phyloP scores from a whole-genome alignment of 2,329 filamentous ascomycete species.

The Cladorrhinum sp. region DNA sequence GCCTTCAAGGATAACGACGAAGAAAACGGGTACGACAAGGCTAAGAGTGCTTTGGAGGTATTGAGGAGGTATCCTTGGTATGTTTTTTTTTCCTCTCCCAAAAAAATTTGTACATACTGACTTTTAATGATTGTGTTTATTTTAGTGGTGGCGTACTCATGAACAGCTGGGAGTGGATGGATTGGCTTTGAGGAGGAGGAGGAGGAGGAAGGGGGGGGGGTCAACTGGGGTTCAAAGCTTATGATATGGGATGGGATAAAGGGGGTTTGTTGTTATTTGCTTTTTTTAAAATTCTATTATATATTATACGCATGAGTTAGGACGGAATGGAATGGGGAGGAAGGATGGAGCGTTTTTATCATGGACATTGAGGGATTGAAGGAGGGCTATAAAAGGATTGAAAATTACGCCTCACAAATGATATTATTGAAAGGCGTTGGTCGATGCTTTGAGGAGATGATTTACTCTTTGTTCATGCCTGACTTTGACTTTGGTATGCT shows the following conservation, averaged over 20 bases:
- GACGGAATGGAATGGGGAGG: too few species aligned
- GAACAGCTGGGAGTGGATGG: slow-evolving; percentile 2
- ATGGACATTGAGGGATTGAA: too few species aligned
- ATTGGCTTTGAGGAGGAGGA: background rate
- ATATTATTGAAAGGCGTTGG: too few species aligned
- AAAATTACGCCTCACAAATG: too few species aligned
- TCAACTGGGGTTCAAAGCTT: too few species aligned
- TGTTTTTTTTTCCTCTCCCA: background rate
- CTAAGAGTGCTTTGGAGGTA: background rate
- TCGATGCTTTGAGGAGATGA: too few species aligned
- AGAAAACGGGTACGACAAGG: background rate
- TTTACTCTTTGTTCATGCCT: too few species aligned
- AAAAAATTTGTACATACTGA: background rate
- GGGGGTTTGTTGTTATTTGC: background rate
- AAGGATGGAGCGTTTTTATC: too few species aligned
- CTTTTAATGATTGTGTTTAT: background rate
- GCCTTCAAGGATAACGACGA: background rate
- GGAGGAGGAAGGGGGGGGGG: background rate
- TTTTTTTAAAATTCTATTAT: too few species aligned
- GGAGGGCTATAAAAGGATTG: too few species aligned
- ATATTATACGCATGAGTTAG: too few species aligned
- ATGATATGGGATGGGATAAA: background rate
- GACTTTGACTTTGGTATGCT: too few species aligned
- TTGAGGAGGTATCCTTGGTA: background rate
- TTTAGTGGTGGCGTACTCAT: background rate